Evolutionary conservation across 176 grass and related monocot species (phyloP).

Genomic region (Oryza longistaminata): DNA sequence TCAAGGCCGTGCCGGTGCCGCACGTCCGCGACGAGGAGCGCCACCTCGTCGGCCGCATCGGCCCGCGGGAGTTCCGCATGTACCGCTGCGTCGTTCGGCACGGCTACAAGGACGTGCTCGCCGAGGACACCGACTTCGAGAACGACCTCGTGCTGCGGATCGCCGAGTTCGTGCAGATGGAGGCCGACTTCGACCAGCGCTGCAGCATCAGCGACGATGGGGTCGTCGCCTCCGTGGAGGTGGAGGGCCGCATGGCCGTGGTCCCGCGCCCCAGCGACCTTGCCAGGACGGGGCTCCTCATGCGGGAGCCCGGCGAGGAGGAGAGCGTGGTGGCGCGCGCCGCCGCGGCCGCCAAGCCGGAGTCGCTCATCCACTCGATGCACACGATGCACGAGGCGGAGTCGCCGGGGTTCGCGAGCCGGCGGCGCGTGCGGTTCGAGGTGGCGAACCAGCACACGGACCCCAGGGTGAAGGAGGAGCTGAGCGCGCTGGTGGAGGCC

Average conservation of each 20-base stretch:
- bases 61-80: conserved; percentile 58
- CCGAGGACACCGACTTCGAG: conserved; percentile 67
- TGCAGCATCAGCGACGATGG: conserved; percentile 24
- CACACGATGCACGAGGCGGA: conserved; percentile 57
- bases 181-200: conserved; percentile 33
- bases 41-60: conserved; percentile 64
- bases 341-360: conserved; percentile 23
- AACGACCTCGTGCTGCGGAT: conserved; percentile 65
- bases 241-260: conserved; percentile 65
- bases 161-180: conserved; percentile 71
- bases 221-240: conserved; percentile 27
- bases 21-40: conserved; percentile 52
- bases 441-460: conserved; percentile 16
- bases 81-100: conserved; percentile 68
- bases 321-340: conserved; percentile 41
- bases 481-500: conserved; percentile 45
- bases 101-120: conserved; percentile 68
- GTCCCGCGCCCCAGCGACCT: conserved; percentile 33
- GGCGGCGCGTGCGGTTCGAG: conserved; percentile 47
- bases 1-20: conserved; percentile 60
- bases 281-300: conserved; percentile 26
- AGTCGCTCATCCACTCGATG: conserved; percentile 44
- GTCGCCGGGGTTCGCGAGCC: conserved; percentile 35
- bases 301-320: conserved; percentile 17
- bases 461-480: conserved; percentile 40